Base-by-base conservation (phyloP, 2,329 filamentous ascomycete species). In the Cytospora mali region DNA sequence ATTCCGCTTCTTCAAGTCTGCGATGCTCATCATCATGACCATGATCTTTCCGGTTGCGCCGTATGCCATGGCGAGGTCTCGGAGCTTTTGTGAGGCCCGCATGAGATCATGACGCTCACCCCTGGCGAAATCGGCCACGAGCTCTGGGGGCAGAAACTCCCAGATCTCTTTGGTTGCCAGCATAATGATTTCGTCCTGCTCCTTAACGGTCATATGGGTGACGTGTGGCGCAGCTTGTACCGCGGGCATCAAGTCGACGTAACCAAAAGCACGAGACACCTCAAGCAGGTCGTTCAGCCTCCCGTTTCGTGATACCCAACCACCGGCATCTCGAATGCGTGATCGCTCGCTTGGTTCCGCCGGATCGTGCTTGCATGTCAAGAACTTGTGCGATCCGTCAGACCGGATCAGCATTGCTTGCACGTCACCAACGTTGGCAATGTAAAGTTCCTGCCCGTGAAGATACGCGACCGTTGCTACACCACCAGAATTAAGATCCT, bases 21-120 rank as follows among this genome's bases (percentile, higher is more conserved):
- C 89, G 42, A 99, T 90, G 61, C 93, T 94, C 60, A 99, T 88
- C 81, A 99, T 92, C 94, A 98, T 98, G 51, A 99, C 92, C 93
- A 98, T 98, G 67, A 98, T 91, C 78, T 99, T 99, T 72, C 89
- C 90, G 1, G 88, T 93, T 14, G 94, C 92, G 58, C 95, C 95
- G 74, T 97, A 98, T 1, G 94, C 92, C 73, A 99, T 97, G 49
- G 95, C 95, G 60, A 98, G 81, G 77, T 99, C 95, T 63, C 95
- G 88, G 33, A 99, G 84, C 77, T 96, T 97, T 74, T 98, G 94
- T 4, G 95, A 90, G 18, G 94, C 95, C 60, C 92, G 86, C 95
- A 99, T 99, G 51, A 97, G 82, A 73, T 99, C 94, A 52, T 86
- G 85, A 7, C 93, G 88, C 75, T 97, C 94, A 27, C 90, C 90